phyloP scores from a whole-genome alignment of 345 rosid genomes.

The Ailanthus altissimus region DNA sequence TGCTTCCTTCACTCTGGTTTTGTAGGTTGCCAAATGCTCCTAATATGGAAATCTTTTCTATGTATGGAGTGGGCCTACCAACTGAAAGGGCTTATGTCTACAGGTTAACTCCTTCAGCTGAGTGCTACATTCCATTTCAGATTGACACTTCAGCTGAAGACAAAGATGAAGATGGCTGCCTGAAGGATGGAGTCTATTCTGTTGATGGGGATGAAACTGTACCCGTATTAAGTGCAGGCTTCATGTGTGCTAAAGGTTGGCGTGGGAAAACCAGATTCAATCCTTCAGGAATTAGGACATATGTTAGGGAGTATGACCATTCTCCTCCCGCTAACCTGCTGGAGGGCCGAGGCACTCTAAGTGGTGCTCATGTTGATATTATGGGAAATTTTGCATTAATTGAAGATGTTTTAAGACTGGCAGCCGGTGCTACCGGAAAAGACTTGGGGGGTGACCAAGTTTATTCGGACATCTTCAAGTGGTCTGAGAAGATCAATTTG shows the following conservation, averaged over 20 bases:
- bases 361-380: conserved; percentile 91
- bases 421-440: conserved; percentile 81
- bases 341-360: conserved; percentile 91
- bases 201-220: conserved; percentile 95
- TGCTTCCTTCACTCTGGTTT: conserved; percentile 28
- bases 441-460: conserved; percentile 86
- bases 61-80: conserved; percentile 94
- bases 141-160: conserved; percentile 71
- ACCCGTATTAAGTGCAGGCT: conserved; percentile 86
- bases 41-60: conserved; percentile 84
- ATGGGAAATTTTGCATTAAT: conserved; percentile 97
- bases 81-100: conserved; percentile 91
- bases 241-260: conserved; percentile 96
- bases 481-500: conserved; percentile 79
- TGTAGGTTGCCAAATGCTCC: conserved; percentile 90
- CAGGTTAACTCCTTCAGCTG: conserved; percentile 64
- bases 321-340: conserved; percentile 82
- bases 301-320: conserved; percentile 77
- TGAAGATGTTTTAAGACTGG: conserved; percentile 82
- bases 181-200: conserved; percentile 78
- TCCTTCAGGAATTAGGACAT: conserved; percentile 78
- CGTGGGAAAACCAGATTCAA: conserved; percentile 91
- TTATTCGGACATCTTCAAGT: conserved; percentile 73
- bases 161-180: conserved; percentile 61
- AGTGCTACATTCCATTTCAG: conserved; percentile 88